Evolutionary conservation across 495 filamentous ascomycete genomes (phyloP), one percentile per base, ranked within the genome.

Genomic region (Penicillium coffeae): DNA sequence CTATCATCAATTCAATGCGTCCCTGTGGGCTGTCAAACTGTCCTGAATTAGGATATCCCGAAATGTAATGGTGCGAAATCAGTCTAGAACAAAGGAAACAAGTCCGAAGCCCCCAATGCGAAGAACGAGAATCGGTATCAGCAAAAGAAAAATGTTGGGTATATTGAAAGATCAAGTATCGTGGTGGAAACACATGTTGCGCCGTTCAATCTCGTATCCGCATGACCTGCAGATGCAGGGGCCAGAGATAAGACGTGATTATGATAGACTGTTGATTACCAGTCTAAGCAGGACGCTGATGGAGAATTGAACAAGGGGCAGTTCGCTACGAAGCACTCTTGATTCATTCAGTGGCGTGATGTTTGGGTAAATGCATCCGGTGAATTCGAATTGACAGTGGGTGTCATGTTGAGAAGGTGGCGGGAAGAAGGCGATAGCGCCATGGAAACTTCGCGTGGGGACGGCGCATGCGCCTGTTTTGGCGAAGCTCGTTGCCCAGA

Each of bases 321-420:
- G n/a, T n/a, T n/a, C n/a, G n/a, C n/a, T n/a, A n/a, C n/a, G n/a
- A n/a, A n/a, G n/a, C n/a, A n/a, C n/a, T n/a, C n/a, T n/a, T 30
- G 10, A 30, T 3, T 40, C 12, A 30, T 3, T 60, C 30, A 61
- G 14, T 52, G 16, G 18, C 47, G 47, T 25, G 33, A n/a, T 52
- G 56, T 62, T 1, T 45, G 59, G n/a, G 40, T 30, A 4, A 48
- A 16, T 1, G 36, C 14, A 1, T 66, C 61, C 50, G 58, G 49
- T 16, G 55, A 63, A 46, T 35, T 57, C 34, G 47, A 47, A 19
- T 54, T 36, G 5, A 54, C 21, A 2, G 53, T 50, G 12, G 61
- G 54, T 13, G 65, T 69, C 65, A 69, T 65, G 33, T 51, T 63
- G 5, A 69, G 58, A n/a, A 52, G 39, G 27, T 63, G 53, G 36